These are phyloP conservation scores for Colletotrichum falcatum DNA, from an alignment of 2,329 filamentous ascomycete species.

Conservation along the genomic window DNA sequence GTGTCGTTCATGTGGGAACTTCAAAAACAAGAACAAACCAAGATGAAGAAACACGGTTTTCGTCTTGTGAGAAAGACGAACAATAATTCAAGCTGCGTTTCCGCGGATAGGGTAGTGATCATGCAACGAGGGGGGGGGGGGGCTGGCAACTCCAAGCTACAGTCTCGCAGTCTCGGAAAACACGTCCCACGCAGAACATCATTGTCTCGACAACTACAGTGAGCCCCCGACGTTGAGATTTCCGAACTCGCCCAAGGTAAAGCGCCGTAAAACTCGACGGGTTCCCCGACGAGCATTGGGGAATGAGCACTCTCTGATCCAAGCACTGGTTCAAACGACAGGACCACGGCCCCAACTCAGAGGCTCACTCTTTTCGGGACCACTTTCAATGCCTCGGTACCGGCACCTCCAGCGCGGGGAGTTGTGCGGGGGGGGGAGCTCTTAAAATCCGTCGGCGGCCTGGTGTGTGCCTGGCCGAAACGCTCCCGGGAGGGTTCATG, in stretches of 20 bases:
- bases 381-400: slow-evolving; percentile 20
- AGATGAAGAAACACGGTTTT: no score
- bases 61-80: no score
- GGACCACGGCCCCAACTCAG: neutral
- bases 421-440: slow-evolving; percentile 32
- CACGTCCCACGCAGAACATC: neutral
- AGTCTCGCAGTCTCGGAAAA: neutral
- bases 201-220: neutral
- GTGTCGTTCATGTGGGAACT: no score
- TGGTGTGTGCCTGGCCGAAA: neutral
- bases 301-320: neutral
- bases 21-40: no score
- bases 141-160: neutral
- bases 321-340: no score
- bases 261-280: neutral
- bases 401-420: neutral
- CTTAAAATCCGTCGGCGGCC: neutral
- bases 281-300: no score
- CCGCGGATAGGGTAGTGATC: neutral
- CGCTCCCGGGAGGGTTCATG: neutral
- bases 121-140: neutral
- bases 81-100: neutral
- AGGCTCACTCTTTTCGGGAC: no score
- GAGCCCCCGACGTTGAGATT: no score
- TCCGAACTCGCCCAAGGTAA: no score